phyloP scores from a whole-genome alignment of 2,329 filamentous ascomycete genomes.

The Colletotrichum horii region DNA sequence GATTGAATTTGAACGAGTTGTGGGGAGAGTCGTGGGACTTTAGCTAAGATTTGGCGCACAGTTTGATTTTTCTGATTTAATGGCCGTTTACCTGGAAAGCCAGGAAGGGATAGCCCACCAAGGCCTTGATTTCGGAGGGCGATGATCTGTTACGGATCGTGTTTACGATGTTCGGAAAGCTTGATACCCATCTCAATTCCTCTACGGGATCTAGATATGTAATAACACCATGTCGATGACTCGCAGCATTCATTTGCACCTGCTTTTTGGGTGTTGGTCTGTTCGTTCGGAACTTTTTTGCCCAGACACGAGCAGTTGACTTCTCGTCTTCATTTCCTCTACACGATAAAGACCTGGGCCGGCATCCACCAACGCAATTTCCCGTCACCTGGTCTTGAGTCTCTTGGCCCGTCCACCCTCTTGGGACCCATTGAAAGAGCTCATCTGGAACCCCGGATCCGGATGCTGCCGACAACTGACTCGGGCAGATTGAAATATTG shows the following conservation, averaged over 20 bases:
- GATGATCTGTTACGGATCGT: background rate
- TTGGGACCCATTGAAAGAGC: background rate
- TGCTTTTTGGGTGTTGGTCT: background rate
- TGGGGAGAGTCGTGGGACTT: conserved; percentile 58
- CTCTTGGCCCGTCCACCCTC: background rate
- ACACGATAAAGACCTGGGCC: background rate
- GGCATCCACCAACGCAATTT: background rate
- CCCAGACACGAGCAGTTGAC: background rate
- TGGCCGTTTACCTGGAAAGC: background rate
- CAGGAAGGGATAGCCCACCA: background rate
- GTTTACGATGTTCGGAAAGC: conserved; percentile 13
- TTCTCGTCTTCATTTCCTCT: background rate
- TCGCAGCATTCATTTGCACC: background rate
- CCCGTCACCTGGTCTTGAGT: background rate
- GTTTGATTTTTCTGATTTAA: background rate
- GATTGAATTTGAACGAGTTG: conserved; percentile 59
- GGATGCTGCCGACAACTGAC: background rate
- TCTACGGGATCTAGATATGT: conserved; percentile 2
- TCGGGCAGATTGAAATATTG: conserved; percentile 16
- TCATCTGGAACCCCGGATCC: background rate
- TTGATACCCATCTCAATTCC: conserved; percentile 20
- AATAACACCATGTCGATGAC: conserved; percentile 6
- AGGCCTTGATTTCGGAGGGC: background rate
- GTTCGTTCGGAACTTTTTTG: background rate
- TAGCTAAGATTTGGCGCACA: conserved; percentile 27